Base-by-base conservation (phyloP, 2,329 filamentous ascomycete species). In the Colletotrichum eremochloae region DNA sequence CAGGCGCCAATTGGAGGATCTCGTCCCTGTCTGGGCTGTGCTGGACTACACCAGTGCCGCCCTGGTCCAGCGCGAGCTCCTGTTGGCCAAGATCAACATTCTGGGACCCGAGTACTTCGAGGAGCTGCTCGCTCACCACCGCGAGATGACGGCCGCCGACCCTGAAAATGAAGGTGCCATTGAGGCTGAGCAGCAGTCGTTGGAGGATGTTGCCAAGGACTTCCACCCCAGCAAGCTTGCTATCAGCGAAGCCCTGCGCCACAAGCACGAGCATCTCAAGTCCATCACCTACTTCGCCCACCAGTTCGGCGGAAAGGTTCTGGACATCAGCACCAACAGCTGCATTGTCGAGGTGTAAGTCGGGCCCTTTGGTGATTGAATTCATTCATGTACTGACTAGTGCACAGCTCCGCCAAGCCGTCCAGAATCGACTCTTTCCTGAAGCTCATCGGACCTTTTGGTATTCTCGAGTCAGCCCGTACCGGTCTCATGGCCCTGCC, bases 71-170 rank as follows among this genome's bases (percentile, higher is more conserved):
- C 92, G 96, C 74, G 96, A 99, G 84, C 88, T 99, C 40, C 89
- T 99, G 11, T 90, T 99, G 48, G 96, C 96, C 78, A 99, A 99
- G 87, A 90, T 99, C 84, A 97, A 96, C 82, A 97, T 97, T 74
- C 89, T 99, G 48, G 96, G 96, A 0, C 96, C 96, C 7, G 96
- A 99, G 86, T 98, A 97, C 85, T 99, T 98, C 78, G 96, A 98
- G 85, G 96, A 99, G 85, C 89, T 99, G 68, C 91, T 98, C 76
- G 92, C 94, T 67, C 96, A 99, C 83, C 96, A 99, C 84, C 92
- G 95, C 71, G 96, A 98, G 85, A 97, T 98, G 67, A 87, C 87
- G 36, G 83, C 85, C 24, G 82, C 81, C 57, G 84, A 85, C 20
- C 75, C 79, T 42, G 78, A 75, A 8, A 76, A 82, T 44, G 91